These are phyloP conservation scores for Candida gigantensis DNA, from an alignment of 1,139 yeast species.

Conservation along the genomic window DNA sequence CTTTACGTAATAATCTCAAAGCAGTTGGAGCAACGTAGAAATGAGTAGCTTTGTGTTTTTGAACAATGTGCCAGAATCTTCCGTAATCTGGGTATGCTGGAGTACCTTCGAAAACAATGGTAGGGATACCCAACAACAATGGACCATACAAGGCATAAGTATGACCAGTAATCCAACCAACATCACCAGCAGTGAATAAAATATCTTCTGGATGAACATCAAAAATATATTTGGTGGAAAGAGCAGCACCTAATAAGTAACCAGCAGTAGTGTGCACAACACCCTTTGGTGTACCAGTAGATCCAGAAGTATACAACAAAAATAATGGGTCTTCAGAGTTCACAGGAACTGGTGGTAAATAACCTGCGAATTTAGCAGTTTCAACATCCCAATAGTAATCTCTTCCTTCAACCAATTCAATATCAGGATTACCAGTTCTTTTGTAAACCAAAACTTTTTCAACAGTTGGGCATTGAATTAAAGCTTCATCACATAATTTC, in stretches of 20 bases:
- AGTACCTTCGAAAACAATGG: conserved; percentile 94
- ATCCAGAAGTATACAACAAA: conserved; percentile 92
- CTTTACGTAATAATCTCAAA: conserved; percentile 88
- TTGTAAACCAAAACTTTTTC: conserved; percentile 81
- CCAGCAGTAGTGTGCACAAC: conserved; percentile 96
- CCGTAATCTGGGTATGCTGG: conserved; percentile 98
- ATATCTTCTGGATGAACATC: conserved; percentile 89
- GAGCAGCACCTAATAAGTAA: conserved; percentile 88
- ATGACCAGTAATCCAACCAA: conserved; percentile 99
- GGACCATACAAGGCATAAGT: conserved; percentile 97
- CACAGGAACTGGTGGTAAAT: conserved; percentile 85
- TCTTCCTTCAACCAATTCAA: conserved; percentile 77
- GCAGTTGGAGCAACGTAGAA: conserved; percentile 99
- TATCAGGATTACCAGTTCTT: conserved; percentile 73
- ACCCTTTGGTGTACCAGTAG: conserved; percentile 98
- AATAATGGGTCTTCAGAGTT: conserved; percentile 91
- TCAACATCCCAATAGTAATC: conserved; percentile 96
- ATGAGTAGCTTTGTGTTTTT: conserved; percentile 91
- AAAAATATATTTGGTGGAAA: conserved; percentile 90
- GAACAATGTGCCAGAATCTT: conserved; percentile 95
- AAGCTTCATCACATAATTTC: conserved; percentile 92
- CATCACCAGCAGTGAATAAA: conserved; percentile 96
- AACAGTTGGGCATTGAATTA: conserved; percentile 74
- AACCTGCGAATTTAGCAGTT: conserved; percentile 76
- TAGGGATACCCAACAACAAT: conserved; percentile 81